phyloP scores from a whole-genome alignment of 371 early-diverging fungal genomes.

The Haplosporangium sp. region DNA sequence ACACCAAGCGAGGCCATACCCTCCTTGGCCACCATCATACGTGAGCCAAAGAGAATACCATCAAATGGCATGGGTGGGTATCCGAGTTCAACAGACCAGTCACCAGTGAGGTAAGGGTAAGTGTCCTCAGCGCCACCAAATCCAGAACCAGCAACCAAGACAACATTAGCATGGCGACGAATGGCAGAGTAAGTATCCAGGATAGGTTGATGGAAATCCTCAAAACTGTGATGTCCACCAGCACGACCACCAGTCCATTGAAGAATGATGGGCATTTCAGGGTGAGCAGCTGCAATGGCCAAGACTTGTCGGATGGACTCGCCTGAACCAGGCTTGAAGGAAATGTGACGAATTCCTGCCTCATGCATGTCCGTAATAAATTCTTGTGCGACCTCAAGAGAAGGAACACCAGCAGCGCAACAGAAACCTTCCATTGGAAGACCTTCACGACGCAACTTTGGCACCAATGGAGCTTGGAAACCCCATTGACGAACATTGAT shows the following conservation, averaged over 20 bases:
- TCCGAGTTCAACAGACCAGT: constrained; percentile 88
- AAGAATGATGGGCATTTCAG: constrained; percentile 91
- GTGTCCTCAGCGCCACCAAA: constrained; percentile 94
- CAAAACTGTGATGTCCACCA: constrained; percentile 97
- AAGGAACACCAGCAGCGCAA: constrained; percentile 95
- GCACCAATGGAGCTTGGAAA: constrained; percentile 93
- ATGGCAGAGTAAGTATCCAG: constrained; percentile 94
- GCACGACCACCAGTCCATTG: constrained; percentile 99
- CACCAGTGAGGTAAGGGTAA: constrained; percentile 94
- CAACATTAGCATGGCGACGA: constrained; percentile 87
- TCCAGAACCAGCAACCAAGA: constrained; percentile 93
- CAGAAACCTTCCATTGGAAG: constrained; percentile 93
- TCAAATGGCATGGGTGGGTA: constrained; percentile 97
- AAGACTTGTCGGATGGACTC: constrained; percentile 90
- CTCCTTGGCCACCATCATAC: constrained; percentile 97
- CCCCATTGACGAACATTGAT: constrained; percentile 96
- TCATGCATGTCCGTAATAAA: constrained; percentile 80
- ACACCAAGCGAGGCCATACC: constrained; percentile 85
- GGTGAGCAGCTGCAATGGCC: constrained; percentile 90
- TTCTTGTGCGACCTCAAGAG: constrained; percentile 91
- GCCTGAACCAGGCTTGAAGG: constrained; percentile 93
- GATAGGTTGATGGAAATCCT: constrained; percentile 95
- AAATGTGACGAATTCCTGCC: constrained; percentile 90
- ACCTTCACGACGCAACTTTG: constrained; percentile 91
- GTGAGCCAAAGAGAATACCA: constrained; percentile 93